Evolutionary conservation across 2,329 filamentous ascomycete species (phyloP), one percentile per base, ranked within the genome.

Genomic region (Ophiocordyceps robertsii): DNA sequence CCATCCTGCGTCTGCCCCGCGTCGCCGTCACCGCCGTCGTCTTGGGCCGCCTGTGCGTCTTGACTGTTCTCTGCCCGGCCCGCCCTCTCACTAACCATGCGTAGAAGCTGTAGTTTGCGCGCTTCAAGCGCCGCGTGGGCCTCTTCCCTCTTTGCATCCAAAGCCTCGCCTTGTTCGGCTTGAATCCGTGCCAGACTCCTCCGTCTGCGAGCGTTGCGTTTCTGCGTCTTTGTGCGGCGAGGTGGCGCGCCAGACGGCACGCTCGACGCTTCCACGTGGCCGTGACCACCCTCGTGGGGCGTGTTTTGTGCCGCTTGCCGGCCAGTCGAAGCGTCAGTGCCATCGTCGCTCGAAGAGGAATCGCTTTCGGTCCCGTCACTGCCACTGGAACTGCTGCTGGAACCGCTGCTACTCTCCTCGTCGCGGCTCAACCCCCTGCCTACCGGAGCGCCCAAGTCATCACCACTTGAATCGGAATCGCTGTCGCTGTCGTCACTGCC

Each of bases 131-230:
- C 24, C 24, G 24, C 24, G 9, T 2, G 9, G 24, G 24, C 24
- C 24, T 27, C 24, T 6, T 27, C 24, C 24, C 24, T 27, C 6
- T 27, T 6, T 2, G 12, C n/a, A 32, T 6, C 12, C 31, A 3
- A 13, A 10, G 4, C 31, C 4, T 32, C 3, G 31, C n/a, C 2
- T 13, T n/a, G 7, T 4, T 13, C 12, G 6, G 31, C 33, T 5
- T 31, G n/a, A n/a, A 10, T 49, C 13, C 50, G 11, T 3, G 46
- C 47, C 43, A 65, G 64, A 3, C 59, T 57, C 3, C 58, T 56
- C 30, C 66, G 66, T 37, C 72, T 64, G 27, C 73, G 63, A 9
- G 64, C 65, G 46, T 77, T 77, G 6, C 73, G 65, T 46, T 64
- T 71, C 48, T 69, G 67, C 0, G 73, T 77, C 30, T 51, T 60